Base-by-base conservation (phyloP, 2,329 filamentous ascomycete genomes). In the Phaeomoniella chlamydospora region DNA sequence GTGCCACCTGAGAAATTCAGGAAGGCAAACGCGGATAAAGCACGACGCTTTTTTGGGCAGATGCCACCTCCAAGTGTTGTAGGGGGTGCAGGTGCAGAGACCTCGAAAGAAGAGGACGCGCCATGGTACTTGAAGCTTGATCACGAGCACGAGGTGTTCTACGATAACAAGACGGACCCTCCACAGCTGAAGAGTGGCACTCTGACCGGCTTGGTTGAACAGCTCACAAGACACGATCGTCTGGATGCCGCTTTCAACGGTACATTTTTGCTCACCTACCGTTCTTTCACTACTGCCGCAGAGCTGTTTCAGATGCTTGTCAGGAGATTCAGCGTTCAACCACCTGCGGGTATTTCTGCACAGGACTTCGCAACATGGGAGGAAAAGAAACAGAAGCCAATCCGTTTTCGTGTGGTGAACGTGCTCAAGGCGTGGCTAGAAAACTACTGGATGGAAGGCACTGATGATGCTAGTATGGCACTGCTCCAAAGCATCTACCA, bases 371-470 rank as follows among this genome's bases (percentile, higher is more conserved):
- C 94, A 37, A 67, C 73, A 18, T 98, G 90, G 90, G 75, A 82
- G 22, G 85, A 94, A 53, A 78, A 79, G 53, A 98, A 98, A 62
- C 90, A 96, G 56, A 94, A 92, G 53, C 81, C 85, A 4, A 94
- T 96, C 41, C 75, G 90, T 22, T 93, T 98, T 63, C 77, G 90
- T 30, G 87, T 98, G 2, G 86, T 98, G 44, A 98, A 96, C 51
- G 96, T 94, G 44, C 64, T 98, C 33, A 96, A 96, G 68, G 92
- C 77, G 58, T 98, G 90, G 90, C 90, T 98, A 47, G 90, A 96
- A 53, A 87, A 81, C 48, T 96, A 90, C 57, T 98, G 90, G 90
- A 94, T 96, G 86, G 90, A 98, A 54, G 82, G 86, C 34, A 77
- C 80, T 43, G 87, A 78, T 51, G 82, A 88, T 35, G 77, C 83